A percentile compares a stretch with the other conserved stretches of the same genome.
Evolutionary conservation across 2,329 filamentous ascomycete genomes (phyloP).

Genomic region (Cercospora brassicicola): DNA sequence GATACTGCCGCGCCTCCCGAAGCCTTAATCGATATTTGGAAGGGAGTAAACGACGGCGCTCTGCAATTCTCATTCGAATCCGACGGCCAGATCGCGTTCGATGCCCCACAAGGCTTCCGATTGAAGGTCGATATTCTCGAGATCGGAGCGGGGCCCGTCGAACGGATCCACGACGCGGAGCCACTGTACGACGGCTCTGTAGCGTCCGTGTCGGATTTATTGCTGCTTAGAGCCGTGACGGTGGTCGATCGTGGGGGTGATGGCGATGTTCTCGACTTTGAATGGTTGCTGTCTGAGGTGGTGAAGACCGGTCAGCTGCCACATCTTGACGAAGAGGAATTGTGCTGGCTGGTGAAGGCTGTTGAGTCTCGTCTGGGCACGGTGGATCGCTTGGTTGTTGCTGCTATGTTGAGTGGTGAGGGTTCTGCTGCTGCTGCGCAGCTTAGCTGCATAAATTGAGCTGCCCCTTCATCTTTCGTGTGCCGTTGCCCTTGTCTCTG

Average conservation of each 20-base stretch:
- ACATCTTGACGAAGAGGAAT: not conserved
- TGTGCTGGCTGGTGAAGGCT: not conserved
- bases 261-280: constrained; percentile 22
- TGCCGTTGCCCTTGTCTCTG: not conserved
- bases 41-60: constrained; percentile 11
- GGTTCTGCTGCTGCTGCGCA: not conserved
- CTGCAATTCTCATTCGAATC: constrained; percentile 7
- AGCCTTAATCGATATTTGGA: not conserved
- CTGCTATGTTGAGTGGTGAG: not conserved
- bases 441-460: not conserved
- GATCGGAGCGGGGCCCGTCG: constrained; percentile 7
- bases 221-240: constrained; percentile 24
- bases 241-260: constrained; percentile 24
- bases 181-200: constrained; percentile 21
- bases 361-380: not conserved
- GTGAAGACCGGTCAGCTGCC: not conserved
- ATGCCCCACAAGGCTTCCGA: constrained; percentile 26
- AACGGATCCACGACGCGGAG: constrained; percentile 23
- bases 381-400: not conserved
- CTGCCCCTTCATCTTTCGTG: no score
- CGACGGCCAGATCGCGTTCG: constrained; percentile 27
- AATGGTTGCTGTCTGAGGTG: constrained; percentile 19
- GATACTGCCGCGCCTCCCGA: constrained; percentile 17
- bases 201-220: constrained; percentile 21
- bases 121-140: constrained; percentile 24